A percentile compares a stretch with the other conserved stretches of the same genome.
Evolutionary conservation across 805 yeast species (phyloP).

Genomic region (Saccharomycopsis selenospora): DNA sequence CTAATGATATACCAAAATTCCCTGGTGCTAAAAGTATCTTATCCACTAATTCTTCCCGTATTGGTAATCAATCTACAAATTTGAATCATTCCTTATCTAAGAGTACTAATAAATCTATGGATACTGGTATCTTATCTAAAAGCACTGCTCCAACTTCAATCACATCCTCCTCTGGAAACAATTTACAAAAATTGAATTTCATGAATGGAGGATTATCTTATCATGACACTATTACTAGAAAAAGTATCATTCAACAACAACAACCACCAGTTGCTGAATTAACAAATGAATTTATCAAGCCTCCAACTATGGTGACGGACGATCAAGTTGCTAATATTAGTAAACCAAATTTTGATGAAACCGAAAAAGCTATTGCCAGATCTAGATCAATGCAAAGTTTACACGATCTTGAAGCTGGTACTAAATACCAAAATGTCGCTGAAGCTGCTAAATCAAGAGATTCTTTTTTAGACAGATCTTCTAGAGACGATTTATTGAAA

Average conservation of each 20-base stretch:
- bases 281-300: background rate
- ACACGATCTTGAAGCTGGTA: too few species aligned
- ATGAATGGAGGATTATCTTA: too few species aligned
- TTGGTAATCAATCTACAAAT: background rate
- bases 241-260: background rate
- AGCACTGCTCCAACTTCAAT: background rate
- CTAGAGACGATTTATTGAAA: background rate
- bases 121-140: background rate
- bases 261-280: too few species aligned
- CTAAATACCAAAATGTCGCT: background rate
- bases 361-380: background rate
- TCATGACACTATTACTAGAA: background rate
- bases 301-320: background rate
- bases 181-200: too few species aligned
- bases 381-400: background rate
- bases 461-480: constrained; percentile 10
- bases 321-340: background rate
- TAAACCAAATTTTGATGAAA: background rate
- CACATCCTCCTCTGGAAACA: background rate
- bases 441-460: constrained; percentile 7
- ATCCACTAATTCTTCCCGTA: background rate
- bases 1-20: background rate
- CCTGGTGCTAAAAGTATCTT: constrained; percentile 2
- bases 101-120: background rate
- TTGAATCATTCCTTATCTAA: constrained; percentile 1